Conservation (phyloP, 1,139 yeast genomes). For the Saccharomyces uvarum region DNA sequence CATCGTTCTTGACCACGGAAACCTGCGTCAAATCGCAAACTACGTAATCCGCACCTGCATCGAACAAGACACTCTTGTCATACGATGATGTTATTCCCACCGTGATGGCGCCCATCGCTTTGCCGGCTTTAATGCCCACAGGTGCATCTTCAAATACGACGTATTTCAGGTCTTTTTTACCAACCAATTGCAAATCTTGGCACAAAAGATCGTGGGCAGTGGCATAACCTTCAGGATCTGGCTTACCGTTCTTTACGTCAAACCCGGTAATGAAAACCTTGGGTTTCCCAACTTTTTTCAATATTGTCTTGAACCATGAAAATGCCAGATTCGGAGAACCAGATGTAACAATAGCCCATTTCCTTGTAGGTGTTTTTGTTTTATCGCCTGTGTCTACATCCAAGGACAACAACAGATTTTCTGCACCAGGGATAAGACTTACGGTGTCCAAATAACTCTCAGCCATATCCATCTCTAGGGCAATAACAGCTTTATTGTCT, state of each 20-base stretch:
- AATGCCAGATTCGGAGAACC: constrained; percentile 63
- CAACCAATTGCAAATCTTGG: constrained; percentile 41
- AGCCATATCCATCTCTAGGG: constrained; percentile 59
- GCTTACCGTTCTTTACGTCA: constrained; percentile 63
- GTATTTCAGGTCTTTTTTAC: constrained; percentile 33
- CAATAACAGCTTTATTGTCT: constrained; percentile 43
- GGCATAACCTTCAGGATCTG: constrained; percentile 68
- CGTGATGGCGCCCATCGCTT: constrained; percentile 66
- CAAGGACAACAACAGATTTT: constrained; percentile 48
- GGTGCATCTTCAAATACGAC: constrained; percentile 84
- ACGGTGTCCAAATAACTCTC: constrained; percentile 58
- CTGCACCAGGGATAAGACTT: constrained; percentile 60
- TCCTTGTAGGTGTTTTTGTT: constrained; percentile 34
- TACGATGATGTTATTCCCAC: constrained; percentile 72
- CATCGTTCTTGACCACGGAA: constrained; percentile 27
- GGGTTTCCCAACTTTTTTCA: constrained; percentile 45
- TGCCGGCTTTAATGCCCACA: constrained; percentile 72
- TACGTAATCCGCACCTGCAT: constrained; percentile 68
- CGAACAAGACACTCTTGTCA: constrained; percentile 51
- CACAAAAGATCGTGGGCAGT: constrained; percentile 40
- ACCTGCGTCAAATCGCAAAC: constrained; percentile 53
- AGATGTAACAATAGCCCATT: constrained; percentile 75
- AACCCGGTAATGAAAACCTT: constrained; percentile 67
- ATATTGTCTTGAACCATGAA: constrained; percentile 47
- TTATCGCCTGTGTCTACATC: constrained; percentile 29